These are phyloP conservation scores for Pseudogymnoascus sp. DNA, from an alignment of 2,329 filamentous ascomycete species.

Conservation along the genomic window DNA sequence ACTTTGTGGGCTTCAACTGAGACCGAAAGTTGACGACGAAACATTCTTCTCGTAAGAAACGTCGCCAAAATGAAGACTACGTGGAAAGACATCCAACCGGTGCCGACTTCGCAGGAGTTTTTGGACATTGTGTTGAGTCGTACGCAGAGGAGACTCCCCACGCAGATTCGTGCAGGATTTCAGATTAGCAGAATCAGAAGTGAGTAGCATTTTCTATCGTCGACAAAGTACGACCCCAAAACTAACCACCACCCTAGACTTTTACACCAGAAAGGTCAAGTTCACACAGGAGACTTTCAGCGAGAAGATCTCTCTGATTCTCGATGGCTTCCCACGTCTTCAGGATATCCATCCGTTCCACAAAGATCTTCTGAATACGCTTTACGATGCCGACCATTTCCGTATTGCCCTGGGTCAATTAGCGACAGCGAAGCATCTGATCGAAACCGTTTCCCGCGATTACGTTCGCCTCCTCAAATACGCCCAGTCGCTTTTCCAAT, in stretches of 20 bases:
- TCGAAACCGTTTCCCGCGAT: constrained; percentile 92
- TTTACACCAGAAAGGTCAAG: constrained; percentile 97
- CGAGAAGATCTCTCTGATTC: constrained; percentile 84
- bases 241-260: constrained; percentile 45
- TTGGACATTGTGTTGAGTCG: constrained; percentile 93
- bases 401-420: constrained; percentile 92
- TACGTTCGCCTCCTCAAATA: constrained; percentile 96
- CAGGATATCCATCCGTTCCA: constrained; percentile 95
- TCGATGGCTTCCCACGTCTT: constrained; percentile 86
- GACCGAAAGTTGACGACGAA: constrained; percentile 8
- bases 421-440: constrained; percentile 90
- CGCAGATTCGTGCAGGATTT: constrained; percentile 92
- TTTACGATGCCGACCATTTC: constrained; percentile 98
- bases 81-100: constrained; percentile 75
- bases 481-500: constrained; percentile 93
- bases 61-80: constrained; percentile 49
- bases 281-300: constrained; percentile 95
- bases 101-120: constrained; percentile 90
- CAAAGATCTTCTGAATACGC: constrained; percentile 79
- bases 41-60: constrained; percentile 9
- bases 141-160: constrained; percentile 87
- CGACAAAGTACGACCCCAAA: constrained; percentile 4
- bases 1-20: constrained; percentile 9
- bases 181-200: constrained; percentile 86
- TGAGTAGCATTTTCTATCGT: constrained; percentile 22